Evolutionary conservation across 1,284 basidiomycete species (phyloP), one percentile per base, ranked within the genome.

Genomic region (Waitea zeae): DNA sequence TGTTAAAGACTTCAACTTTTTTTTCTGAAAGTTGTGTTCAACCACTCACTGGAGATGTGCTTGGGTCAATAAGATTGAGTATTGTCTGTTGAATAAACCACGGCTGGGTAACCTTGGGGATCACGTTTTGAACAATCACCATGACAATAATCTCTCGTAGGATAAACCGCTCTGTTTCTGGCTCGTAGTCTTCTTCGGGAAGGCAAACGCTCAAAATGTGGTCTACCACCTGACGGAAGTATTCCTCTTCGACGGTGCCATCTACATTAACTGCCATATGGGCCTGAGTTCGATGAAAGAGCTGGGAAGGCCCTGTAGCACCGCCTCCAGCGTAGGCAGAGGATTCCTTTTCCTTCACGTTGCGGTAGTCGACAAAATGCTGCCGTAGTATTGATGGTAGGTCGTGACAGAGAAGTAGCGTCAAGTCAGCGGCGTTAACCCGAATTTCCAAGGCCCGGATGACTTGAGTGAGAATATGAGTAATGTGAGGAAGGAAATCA

Each of bases 271-370:
- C 45, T 6, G 81, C 84, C 53, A 83, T 74, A 49, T 88, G 83
- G 7, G 79, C 71, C 43, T 88, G 82, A 6, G 76, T 55, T 36
- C 69, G 66, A 50, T 84, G 78, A 49, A 88, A 88, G 35, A 86
- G 61, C 38, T 64, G 58, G 2, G 70, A 59, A 3, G 80, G 56
- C 17, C 66, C 59, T 2, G 67, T 56, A 1, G 72, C 65, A 13
- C 74, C 76, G 2, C 72, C 75, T 1, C 56, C 49, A 2, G 78
- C 76, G 42, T 83, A 83, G 0, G 76, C 70, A 0, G 78, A 70
- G 38, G 61, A 59, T 2, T 68, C 50, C 48, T 81, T 81, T 27
- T 61, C 51, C 7, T 50, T 51, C 1, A 73, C 82, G 49, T 64
- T 64, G 39, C 75, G 74, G 49, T 73, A 84, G 57, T 88, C 84